Evolutionary conservation across 2,329 filamentous ascomycete genomes (phyloP), one percentile per base, ranked within the genome.

Genomic region (Microcyclosporella mali): DNA sequence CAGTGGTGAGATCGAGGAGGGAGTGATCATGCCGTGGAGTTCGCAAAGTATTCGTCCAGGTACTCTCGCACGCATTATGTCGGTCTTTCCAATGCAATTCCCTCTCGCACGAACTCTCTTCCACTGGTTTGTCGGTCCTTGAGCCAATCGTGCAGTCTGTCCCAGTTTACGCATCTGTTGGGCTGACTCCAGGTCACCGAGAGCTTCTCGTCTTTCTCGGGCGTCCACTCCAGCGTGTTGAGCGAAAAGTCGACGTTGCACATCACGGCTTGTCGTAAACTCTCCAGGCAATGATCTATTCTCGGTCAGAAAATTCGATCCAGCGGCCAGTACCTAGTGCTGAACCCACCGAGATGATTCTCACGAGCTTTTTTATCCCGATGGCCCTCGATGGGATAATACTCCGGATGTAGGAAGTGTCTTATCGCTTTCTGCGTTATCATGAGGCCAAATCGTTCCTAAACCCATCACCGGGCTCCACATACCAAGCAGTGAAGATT

Each of bases 91-190:
- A 25, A 25, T 9, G 4, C 21, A 25, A 25, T 25, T 9, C 21
- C 21, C 9, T 25, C 21, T 9, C 21, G 21, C 6, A 25, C 21
- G 21, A 25, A 25, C 21, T 25, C 21, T 9, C 21, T 25, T 4
- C 21, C 21, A 9, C 21, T 25, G 21, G 9, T 25, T 25, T 16
- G 30, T 29, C 46, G 25, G 18, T 11, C 30, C 16, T 36, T 27
- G 43, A 49, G 45, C 46, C 46, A 49, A n/a, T 28, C 32, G 9
- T 46, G 39, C 14, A 46, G 35, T 28, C 33, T 43, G 9, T 49
- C 37, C 43, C 42, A 49, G 40, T 37, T 46, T 6, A 46, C 37
- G 33, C 46, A 49, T 30, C 43, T 49, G 34, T 49, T 40, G 30
- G 17, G 8, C 0, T 21, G 34, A 1, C 43, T 43, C 18, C 32